Percentiles rank a stretch among this genome's conserved stretches.
phyloP scores from a whole-genome alignment of 257 asterid genomes.

The Ligustrum vulgare region DNA sequence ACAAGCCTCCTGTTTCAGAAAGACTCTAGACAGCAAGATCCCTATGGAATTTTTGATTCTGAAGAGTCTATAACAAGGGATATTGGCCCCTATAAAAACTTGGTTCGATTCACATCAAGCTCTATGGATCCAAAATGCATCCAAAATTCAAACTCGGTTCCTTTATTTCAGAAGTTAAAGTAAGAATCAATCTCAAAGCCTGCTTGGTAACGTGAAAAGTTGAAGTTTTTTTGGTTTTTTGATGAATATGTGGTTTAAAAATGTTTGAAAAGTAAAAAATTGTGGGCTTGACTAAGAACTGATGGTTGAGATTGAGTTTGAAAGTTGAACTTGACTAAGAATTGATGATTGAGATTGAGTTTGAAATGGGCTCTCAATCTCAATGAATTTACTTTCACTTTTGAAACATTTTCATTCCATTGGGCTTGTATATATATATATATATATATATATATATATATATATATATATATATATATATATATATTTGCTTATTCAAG shows the following conservation, averaged over 20 bases:
- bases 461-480: no score
- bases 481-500: background rate
- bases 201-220: no score
- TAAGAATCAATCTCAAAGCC: conserved; percentile 34
- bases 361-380: no score
- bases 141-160: conserved; percentile 55
- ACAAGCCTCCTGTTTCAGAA: conserved; percentile 44
- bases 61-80: conserved; percentile 73
- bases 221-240: no score
- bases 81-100: conserved; percentile 81
- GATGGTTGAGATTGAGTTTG: no score
- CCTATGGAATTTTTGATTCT: conserved; percentile 67
- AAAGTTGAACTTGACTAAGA: no score
- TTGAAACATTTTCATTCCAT: background rate
- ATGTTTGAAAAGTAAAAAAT: no score
- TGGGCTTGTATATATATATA: background rate
- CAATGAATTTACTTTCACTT: background rate
- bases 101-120: conserved; percentile 61
- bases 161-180: conserved; percentile 72
- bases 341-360: no score
- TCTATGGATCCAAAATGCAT: conserved; percentile 75
- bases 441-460: no score
- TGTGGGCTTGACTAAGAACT: no score
- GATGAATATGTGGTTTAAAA: no score
- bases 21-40: conserved; percentile 87